Evolutionary conservation across 345 rosid genomes (phyloP).

Genomic region (Pugionium cornutum): DNA sequence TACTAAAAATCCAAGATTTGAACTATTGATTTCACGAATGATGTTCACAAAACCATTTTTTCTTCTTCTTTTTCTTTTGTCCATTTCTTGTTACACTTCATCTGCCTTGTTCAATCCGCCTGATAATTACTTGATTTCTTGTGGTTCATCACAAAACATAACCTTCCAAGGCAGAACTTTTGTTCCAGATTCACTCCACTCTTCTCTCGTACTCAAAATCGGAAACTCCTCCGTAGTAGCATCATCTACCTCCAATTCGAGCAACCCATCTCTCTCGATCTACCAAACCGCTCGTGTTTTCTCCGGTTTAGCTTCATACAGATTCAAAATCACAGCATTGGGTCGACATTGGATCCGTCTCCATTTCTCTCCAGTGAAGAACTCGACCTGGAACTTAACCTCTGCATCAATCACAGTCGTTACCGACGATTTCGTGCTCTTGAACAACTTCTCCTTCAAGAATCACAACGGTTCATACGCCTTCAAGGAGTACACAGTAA

Average conservation of each 20-base stretch:
- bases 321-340: conserved; percentile 57
- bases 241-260: conserved; percentile 45
- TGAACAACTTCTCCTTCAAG: conserved; percentile 80
- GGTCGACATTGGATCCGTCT: conserved; percentile 99
- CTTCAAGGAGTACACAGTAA: conserved; percentile 93
- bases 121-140: conserved; percentile 79
- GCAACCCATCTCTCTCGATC: conserved; percentile 51
- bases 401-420: conserved; percentile 65
- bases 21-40: conserved; percentile 14
- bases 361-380: conserved; percentile 70
- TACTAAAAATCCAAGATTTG: conserved; percentile 15
- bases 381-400: conserved; percentile 53
- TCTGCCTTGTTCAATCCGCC: conserved; percentile 59
- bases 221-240: conserved; percentile 51
- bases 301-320: conserved; percentile 65
- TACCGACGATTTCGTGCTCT: conserved; percentile 79
- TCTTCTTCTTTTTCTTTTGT: conserved; percentile 42
- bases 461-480: conserved; percentile 54
- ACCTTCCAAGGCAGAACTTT: conserved; percentile 70
- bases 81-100: conserved; percentile 43
- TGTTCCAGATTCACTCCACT: conserved; percentile 70
- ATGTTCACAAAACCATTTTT: conserved; percentile 22
- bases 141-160: conserved; percentile 78
- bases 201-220: conserved; percentile 55
- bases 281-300: conserved; percentile 85